A percentile compares a stretch with the other conserved stretches of the same genome.
Evolutionary conservation across 163 green algal genomes (phyloP).

Genomic region (Chloromonas sp.): DNA sequence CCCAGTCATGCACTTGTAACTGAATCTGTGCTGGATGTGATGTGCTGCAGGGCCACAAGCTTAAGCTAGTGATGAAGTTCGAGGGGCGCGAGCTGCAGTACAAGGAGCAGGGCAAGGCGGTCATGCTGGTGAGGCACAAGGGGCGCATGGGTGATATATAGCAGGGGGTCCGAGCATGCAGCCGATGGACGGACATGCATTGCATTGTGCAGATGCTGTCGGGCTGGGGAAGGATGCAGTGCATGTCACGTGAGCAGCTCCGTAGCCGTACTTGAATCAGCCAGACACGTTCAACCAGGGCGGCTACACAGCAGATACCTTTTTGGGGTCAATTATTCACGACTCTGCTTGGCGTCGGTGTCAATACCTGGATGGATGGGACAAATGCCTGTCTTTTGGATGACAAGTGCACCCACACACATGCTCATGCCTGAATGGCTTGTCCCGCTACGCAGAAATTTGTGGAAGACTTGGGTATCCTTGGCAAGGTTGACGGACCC

Average conservation of each 20-base stretch:
- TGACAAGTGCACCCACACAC: conserved; percentile 3
- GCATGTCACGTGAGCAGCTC: too few relatives aligned
- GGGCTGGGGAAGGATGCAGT: too few relatives aligned
- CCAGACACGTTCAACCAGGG: background rate
- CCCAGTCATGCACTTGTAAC: too few relatives aligned
- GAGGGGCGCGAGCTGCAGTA: conserved; percentile 86
- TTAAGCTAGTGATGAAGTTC: conserved; percentile 92
- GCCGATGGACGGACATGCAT: too few relatives aligned
- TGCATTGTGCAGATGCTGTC: too few relatives aligned
- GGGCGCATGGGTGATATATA: too few relatives aligned
- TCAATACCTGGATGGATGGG: too few relatives aligned
- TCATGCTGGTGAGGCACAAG: conserved; percentile 66
- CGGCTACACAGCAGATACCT: background rate
- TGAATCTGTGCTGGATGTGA: too few relatives aligned
- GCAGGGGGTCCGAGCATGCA: too few relatives aligned
- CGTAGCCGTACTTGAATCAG: background rate
- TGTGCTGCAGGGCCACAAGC: conserved; percentile 59
- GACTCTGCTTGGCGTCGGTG: too few relatives aligned
- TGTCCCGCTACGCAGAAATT: conserved; percentile 33
- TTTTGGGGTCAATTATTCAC: background rate
- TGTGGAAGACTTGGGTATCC: conserved; percentile 32
- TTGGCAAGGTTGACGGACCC: conserved; percentile 39
- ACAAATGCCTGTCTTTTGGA: background rate
- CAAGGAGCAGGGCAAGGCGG: conserved; percentile 73
- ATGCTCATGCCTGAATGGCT: background rate